These are phyloP conservation scores for Suillus discolor DNA, from an alignment of 768 basidiomycete genomes.

Conservation along the genomic window DNA sequence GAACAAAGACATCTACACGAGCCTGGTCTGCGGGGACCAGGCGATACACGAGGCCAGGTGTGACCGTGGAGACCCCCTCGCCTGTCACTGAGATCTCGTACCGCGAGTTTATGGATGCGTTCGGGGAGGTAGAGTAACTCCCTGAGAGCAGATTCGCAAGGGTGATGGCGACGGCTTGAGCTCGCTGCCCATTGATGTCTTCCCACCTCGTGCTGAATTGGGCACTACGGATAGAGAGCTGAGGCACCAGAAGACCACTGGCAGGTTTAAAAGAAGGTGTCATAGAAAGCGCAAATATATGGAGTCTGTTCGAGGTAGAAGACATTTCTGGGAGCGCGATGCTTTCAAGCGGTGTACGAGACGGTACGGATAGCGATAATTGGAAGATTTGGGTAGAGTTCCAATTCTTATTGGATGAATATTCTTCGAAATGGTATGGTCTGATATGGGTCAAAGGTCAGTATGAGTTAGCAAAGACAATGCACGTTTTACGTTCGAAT, in stretches of 20 bases:
- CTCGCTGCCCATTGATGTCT: slow-evolving; percentile 36
- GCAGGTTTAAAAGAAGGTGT: slow-evolving; percentile 36
- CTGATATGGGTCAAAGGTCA: slow-evolving; percentile 26
- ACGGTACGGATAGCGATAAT: slow-evolving; percentile 46
- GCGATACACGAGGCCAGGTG: slow-evolving; percentile 44
- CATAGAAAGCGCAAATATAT: slow-evolving; percentile 48
- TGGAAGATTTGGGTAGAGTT: slow-evolving; percentile 49
- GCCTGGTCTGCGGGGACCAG: slow-evolving; percentile 54
- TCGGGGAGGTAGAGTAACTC: slow-evolving; percentile 21
- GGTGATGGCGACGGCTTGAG: slow-evolving; percentile 54
- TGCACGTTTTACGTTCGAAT: slow-evolving; percentile 41
- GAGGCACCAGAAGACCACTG: slow-evolving; percentile 21
- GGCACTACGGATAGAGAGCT: slow-evolving; percentile 43
- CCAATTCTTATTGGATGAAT: slow-evolving; percentile 37
- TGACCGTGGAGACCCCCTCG: slow-evolving; percentile 43
- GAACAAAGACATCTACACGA: slow-evolving; percentile 49
- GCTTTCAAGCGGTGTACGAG: slow-evolving; percentile 40
- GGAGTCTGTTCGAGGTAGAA: slow-evolving; percentile 37
- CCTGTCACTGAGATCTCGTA: slow-evolving; percentile 42
- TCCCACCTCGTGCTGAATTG: slow-evolving; percentile 53
- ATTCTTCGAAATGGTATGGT: slow-evolving; percentile 45
- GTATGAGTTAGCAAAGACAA: background rate
- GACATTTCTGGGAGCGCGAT: slow-evolving; percentile 44
- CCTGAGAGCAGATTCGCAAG: slow-evolving; percentile 52
- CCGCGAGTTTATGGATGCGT: slow-evolving; percentile 34